Percentiles rank a stretch among this genome's conserved stretches.
Conservation (phyloP, 2,329 filamentous ascomycete species). For the Phialocephala subalpina region DNA sequence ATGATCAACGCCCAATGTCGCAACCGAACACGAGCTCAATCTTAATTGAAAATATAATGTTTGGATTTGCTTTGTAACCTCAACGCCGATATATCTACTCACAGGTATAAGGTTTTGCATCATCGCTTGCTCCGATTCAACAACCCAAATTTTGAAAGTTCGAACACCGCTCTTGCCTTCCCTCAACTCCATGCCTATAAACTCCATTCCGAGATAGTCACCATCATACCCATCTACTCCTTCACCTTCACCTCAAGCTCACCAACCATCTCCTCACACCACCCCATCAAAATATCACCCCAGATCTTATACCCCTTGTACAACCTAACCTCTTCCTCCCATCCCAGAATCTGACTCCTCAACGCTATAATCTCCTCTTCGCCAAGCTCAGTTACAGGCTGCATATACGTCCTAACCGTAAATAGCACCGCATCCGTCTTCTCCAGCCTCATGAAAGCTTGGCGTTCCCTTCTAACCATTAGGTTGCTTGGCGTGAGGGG, state of each 20-base stretch:
- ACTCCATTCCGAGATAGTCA: background rate
- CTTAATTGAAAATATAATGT: background rate
- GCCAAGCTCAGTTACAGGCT: slow-evolving; percentile 49
- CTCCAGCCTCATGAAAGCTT: slow-evolving; percentile 56
- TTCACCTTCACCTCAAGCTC: background rate
- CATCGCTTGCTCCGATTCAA: background rate
- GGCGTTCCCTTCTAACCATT: slow-evolving; percentile 56
- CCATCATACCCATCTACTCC: background rate
- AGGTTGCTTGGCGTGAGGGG: slow-evolving; percentile 47
- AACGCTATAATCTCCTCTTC: slow-evolving; percentile 51
- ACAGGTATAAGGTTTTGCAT: background rate
- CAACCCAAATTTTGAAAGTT: background rate
- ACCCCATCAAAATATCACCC: slow-evolving; percentile 40
- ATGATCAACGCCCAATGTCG: too few relatives aligned
- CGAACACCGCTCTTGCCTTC: background rate
- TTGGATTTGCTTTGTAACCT: background rate
- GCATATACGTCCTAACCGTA: slow-evolving; percentile 56
- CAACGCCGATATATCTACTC: background rate
- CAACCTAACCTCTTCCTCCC: slow-evolving; percentile 52
- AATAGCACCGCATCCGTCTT: slow-evolving; percentile 55
- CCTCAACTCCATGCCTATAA: background rate
- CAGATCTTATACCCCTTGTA: slow-evolving; percentile 55
- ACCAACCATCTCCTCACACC: slow-evolving; percentile 29
- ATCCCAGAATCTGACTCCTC: slow-evolving; percentile 52
- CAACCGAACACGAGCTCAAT: too few relatives aligned